Percentiles rank a stretch among this genome's conserved stretches.
phyloP scores from a whole-genome alignment of 345 rosid genomes.

The Streptanthus diversifolius region DNA sequence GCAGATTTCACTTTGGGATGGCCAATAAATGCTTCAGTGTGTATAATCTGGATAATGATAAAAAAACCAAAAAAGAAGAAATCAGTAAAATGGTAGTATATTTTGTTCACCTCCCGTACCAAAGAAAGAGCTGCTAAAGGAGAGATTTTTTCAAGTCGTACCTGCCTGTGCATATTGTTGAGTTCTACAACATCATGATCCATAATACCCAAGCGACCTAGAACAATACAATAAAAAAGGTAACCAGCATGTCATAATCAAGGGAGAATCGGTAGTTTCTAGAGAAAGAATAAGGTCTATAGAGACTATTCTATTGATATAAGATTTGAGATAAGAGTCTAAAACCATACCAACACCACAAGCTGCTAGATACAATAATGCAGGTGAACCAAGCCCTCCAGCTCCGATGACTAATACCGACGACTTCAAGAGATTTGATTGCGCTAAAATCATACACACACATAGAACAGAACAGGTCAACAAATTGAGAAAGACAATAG shows the following conservation, averaged over 20 bases:
- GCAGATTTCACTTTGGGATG: conserved; percentile 90
- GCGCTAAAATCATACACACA: conserved; percentile 43
- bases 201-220: conserved; percentile 87
- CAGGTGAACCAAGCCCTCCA: conserved; percentile 95
- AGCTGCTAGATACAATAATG: conserved; percentile 82
- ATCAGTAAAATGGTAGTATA: not conserved
- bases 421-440: conserved; percentile 72
- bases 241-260: not conserved
- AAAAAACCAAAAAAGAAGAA: not conserved
- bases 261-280: not conserved
- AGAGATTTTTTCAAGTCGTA: conserved; percentile 23
- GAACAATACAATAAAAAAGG: not conserved
- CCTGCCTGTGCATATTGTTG: conserved; percentile 99
- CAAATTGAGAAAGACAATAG: not conserved
- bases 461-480: not conserved
- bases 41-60: conserved; percentile 62
- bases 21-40: conserved; percentile 88
- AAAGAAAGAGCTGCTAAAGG: conserved; percentile 2
- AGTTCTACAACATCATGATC: conserved; percentile 96
- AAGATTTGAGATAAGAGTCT: not conserved
- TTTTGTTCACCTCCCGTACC: not conserved
- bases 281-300: not conserved
- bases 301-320: not conserved
- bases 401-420: conserved; percentile 89
- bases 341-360: conserved; percentile 71